Base-by-base conservation (phyloP, 1,284 basidiomycete species). In the Trichosporon ovoides region DNA sequence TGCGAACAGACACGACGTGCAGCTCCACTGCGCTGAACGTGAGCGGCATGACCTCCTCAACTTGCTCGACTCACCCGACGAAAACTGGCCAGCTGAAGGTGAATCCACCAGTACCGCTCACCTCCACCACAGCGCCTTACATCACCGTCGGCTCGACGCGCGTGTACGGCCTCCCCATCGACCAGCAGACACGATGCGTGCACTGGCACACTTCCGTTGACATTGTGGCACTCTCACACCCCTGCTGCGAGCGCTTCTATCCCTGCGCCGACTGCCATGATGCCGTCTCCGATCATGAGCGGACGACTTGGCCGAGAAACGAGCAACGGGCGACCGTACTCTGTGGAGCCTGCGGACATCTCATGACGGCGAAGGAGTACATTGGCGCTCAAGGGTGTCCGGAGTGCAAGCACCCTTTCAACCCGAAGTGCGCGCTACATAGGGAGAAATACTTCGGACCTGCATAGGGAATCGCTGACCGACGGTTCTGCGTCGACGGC, bases 181-280 rank as follows among this genome's bases (percentile, higher is more conserved):
- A 48, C 24, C 5, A 9, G 2, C 14, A 48, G 14, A 48, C 43
- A 2, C 43, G 43, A 9, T 48, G 43, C 22, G 28, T 48, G n/a
- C 43, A 48, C 24, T 48, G 43, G 43, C 13, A 12, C 24, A 10
- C 14, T 13, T 14, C 43, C 6, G 12, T 48, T 6, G 43, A 48
- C 43, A n/a, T 48, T 11, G 43, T 48, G 4, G 43, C 43, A 16
- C 43, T 48, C 7, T n/a, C 6, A 3, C 43, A 48, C 13, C 43
- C 43, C 5, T 48, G 43, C 14, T 48, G 43, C 28, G 14, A 24
- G 7, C 24, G 43, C 3, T 48, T 48, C 24, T 48, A 48, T 9
- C 43, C 43, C 5, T 48, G 43, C 16, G 43, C 43, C 7, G 43
- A 48, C 14, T 48, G 43, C n/a, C 43, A 48, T 48, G 43, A 48